Percentiles rank a stretch among this genome's conserved stretches.
These are phyloP conservation scores for Thecaphora thlaspeos DNA, from an alignment of 1,284 basidiomycete species.

Conservation along the genomic window DNA sequence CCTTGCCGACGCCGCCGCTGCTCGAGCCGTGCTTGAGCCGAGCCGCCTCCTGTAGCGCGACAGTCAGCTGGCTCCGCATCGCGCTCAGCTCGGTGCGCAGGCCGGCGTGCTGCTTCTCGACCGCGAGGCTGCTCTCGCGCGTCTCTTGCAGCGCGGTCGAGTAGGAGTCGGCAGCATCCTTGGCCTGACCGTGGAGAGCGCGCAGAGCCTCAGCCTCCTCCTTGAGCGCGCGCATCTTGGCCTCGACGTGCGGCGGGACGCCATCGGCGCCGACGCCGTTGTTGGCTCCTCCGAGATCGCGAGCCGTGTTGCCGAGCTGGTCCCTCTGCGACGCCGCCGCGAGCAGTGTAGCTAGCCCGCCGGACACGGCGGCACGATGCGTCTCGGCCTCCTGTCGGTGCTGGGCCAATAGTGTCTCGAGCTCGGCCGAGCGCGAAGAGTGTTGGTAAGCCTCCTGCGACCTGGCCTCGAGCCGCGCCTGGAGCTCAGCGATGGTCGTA, in stretches of 20 bases:
- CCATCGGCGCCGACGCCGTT: slow-evolving; percentile 12
- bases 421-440: slow-evolving; percentile 74
- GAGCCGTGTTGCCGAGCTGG: slow-evolving; percentile 13
- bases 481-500: slow-evolving; percentile 73
- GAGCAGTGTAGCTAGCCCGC: slow-evolving; percentile 48
- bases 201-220: slow-evolving; percentile 50
- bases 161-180: slow-evolving; percentile 57
- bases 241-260: slow-evolving; percentile 39
- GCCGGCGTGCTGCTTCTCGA: slow-evolving; percentile 70
- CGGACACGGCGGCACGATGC: slow-evolving; percentile 48
- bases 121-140: slow-evolving; percentile 66
- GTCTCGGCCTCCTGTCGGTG: slow-evolving; percentile 51
- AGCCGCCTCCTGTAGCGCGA: slow-evolving; percentile 71
- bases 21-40: slow-evolving; percentile 63
- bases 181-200: slow-evolving; percentile 48
- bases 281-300: no score
- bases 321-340: slow-evolving; percentile 46
- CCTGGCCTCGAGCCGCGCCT: slow-evolving; percentile 67
- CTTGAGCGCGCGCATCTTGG: slow-evolving; percentile 50
- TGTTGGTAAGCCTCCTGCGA: slow-evolving; percentile 52
- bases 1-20: no score
- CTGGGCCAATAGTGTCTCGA: slow-evolving; percentile 69
- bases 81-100: slow-evolving; percentile 76
- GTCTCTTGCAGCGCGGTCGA: slow-evolving; percentile 67
- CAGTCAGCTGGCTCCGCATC: slow-evolving; percentile 74